These are phyloP conservation scores for Moricandia arvensis DNA, from an alignment of 345 rosid species.

Conservation along the genomic window DNA sequence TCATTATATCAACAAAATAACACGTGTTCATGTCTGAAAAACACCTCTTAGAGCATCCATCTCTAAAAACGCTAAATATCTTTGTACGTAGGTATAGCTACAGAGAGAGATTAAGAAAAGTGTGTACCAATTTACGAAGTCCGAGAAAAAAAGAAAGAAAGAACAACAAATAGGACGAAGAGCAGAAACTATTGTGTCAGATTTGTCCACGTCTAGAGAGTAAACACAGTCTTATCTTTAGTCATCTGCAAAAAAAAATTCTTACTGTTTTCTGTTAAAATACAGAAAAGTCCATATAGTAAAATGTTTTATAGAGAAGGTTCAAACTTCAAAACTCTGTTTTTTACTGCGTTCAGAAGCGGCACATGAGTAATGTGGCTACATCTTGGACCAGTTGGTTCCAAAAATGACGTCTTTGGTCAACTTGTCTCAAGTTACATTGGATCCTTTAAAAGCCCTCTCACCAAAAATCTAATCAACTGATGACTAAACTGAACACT, in stretches of 20 bases:
- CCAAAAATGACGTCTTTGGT: constrained; percentile 15
- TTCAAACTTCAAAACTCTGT: constrained; percentile 21
- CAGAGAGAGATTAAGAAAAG: constrained; percentile 27
- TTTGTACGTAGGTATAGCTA: constrained; percentile 19
- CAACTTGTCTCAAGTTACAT: constrained; percentile 3
- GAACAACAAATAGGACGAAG: constrained; percentile 37
- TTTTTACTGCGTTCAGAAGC: constrained; percentile 26
- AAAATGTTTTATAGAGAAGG: constrained; percentile 14
- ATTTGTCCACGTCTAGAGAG: constrained; percentile 27
- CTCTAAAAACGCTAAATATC: constrained; percentile 28
- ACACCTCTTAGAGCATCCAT: constrained; percentile 9
- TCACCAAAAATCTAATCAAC: constrained; percentile 8
- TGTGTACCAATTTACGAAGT: constrained; percentile 14
- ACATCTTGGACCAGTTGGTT: constrained; percentile 27
- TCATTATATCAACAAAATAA: constrained; percentile 23
- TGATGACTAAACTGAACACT: constrained; percentile 11
- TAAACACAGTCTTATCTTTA: constrained; percentile 37
- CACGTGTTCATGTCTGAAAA: constrained; percentile 33
- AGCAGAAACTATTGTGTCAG: constrained; percentile 33
- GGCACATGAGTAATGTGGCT: constrained; percentile 25
- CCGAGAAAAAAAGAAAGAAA: constrained; percentile 28
- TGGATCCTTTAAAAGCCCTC: background rate
- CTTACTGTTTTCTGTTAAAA: constrained; percentile 30
- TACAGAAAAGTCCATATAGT: constrained; percentile 12
- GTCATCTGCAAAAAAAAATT: constrained; percentile 22